Evolutionary conservation across 768 basidiomycete species (phyloP), one percentile per base, ranked within the genome.

Genomic region (Coprinopsis strossmayeri): DNA sequence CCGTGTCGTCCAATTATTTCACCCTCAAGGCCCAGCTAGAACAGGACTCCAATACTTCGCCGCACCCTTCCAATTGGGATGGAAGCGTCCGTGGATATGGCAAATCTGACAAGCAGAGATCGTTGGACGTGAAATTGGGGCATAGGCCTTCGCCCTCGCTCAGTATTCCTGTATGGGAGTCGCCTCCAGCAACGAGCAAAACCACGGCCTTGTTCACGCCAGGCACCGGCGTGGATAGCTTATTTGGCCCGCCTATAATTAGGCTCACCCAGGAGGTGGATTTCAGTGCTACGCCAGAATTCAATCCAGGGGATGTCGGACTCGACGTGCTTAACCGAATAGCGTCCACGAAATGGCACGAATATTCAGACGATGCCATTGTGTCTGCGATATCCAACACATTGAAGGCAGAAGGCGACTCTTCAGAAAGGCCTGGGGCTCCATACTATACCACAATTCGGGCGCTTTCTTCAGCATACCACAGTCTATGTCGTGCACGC

Each of bases 351-450:
- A 76, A 71, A 59, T 92, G 89, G 87, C 88, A 91, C 58, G 76
- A 80, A 20, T 82, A 79, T 56, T 81, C 86, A 2, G 87, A 91
- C 61, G 79, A 86, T 42, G 82, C 76, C 1, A 84, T 91, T 35
- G 80, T 84, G 51, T 67, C 72, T 13, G 73, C 79, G 2, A 76
- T 90, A 20, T 74, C 84, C 0, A 66, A 65, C 17, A 62, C 85
- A 12, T 59, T 67, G 46, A 51, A 56, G 11, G 61, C 71, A 2
- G 73, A 77, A 5, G 17, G 17, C 13, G 21, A 18, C 15, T 21
- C 17, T n/a, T 34, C 50, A 17, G 71, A 77, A 39, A n/a, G n/a
- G n/a, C n/a, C n/a, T n/a, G n/a, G n/a, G n/a, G 55, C 66, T 2
- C 81, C 86, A 1, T 87, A 86, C 54, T 81, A 87, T 54, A 68